A percentile compares a stretch with the other conserved stretches of the same genome.
Conservation (phyloP, 352 stramenopile genomes). For the Globisporangium irregulare region DNA sequence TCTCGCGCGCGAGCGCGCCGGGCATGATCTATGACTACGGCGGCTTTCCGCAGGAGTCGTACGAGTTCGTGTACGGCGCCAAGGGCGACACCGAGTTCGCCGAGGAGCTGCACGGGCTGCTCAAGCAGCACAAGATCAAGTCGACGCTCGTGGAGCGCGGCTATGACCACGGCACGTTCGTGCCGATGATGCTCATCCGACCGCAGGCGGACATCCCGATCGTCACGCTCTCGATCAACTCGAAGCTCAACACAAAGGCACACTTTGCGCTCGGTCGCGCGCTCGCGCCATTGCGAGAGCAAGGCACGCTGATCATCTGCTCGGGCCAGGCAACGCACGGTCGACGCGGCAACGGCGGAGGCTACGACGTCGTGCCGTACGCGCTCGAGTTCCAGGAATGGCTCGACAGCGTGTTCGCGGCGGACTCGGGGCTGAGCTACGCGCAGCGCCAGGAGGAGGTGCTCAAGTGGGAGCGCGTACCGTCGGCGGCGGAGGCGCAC, state of each 20-base stretch:
- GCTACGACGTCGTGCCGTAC: constrained; percentile 9
- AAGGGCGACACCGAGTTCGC: constrained; percentile 67
- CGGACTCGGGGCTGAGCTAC: constrained; percentile 24
- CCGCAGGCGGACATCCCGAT: constrained; percentile 83
- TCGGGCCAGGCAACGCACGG: constrained; percentile 63
- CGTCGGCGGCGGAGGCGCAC: constrained; percentile 34
- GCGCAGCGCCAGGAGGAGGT: constrained; percentile 35
- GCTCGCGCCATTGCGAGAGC: constrained; percentile 52
- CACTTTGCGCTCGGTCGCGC: constrained; percentile 72
- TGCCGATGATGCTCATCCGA: constrained; percentile 85
- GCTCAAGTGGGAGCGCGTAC: constrained; percentile 37
- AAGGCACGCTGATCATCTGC: constrained; percentile 83
- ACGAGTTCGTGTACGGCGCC: constrained; percentile 75
- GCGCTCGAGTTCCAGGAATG: constrained; percentile 41
- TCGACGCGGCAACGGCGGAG: not conserved
- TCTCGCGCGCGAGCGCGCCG: constrained; percentile 47
- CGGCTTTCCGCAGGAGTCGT: constrained; percentile 79
- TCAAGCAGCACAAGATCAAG: constrained; percentile 56
- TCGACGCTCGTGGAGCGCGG: constrained; percentile 51
- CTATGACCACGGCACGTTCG: constrained; percentile 89
- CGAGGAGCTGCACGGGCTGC: constrained; percentile 49
- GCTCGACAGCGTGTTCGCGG: constrained; percentile 34
- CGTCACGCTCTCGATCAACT: constrained; percentile 78
- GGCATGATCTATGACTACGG: constrained; percentile 89
- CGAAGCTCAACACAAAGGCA: constrained; percentile 39